Percentiles rank a stretch among this genome's conserved stretches.
phyloP scores from a whole-genome alignment of 371 early-diverging fungal species.

The Funneliformis caledonium region DNA sequence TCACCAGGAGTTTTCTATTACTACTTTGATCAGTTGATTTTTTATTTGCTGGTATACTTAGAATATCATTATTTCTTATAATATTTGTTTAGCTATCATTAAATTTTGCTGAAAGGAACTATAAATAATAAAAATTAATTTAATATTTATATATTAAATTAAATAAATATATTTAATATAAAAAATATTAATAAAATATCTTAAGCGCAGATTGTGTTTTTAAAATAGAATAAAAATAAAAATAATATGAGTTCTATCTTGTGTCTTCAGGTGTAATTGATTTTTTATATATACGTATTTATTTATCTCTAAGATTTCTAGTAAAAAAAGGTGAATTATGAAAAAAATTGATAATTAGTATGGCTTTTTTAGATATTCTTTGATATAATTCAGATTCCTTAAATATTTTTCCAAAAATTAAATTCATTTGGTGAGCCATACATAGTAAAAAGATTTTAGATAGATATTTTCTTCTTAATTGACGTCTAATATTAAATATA shows the following conservation, averaged over 20 bases:
- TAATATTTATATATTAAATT: too few species aligned
- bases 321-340: too few species aligned
- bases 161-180: background rate
- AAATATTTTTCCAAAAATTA: too few species aligned
- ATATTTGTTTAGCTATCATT: background rate
- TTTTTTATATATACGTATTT: too few species aligned
- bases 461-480: too few species aligned
- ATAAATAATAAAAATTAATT: background rate
- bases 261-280: background rate
- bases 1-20: background rate
- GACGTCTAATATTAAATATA: too few species aligned
- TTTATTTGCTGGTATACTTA: background rate
- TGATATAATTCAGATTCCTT: too few species aligned
- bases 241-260: background rate
- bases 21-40: background rate
- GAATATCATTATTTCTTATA: background rate
- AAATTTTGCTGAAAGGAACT: background rate
- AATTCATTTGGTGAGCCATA: too few species aligned
- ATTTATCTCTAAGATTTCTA: too few species aligned
- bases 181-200: background rate
- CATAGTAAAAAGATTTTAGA: too few species aligned
- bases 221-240: background rate
- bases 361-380: too few species aligned
- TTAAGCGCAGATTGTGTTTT: background rate
- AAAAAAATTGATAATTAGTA: too few species aligned